These are phyloP conservation scores for Magnolia officinalis DNA, from an alignment of 164 flowering plant genomes.

Conservation along the genomic window DNA sequence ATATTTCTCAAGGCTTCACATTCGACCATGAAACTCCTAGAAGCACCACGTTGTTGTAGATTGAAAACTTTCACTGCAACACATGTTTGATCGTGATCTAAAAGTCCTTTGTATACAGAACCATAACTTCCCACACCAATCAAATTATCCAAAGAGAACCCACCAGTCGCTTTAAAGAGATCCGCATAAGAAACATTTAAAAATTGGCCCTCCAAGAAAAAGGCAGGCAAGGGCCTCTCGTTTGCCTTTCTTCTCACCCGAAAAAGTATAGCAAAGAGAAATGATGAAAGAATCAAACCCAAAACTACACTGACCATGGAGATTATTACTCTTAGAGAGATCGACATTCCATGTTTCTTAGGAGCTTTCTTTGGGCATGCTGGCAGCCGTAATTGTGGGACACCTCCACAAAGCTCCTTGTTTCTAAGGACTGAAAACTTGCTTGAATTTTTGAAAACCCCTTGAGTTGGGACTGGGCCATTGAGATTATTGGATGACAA, in stretches of 20 bases:
- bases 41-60: constrained; percentile 15
- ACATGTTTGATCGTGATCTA: constrained; percentile 3
- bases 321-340: neutral
- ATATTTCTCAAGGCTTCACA: constrained; percentile 28
- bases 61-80: constrained; percentile 39
- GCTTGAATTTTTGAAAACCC: neutral
- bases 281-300: neutral
- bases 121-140: constrained; percentile 35
- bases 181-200: constrained; percentile 1
- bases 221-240: neutral
- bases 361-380: neutral
- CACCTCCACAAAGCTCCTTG: neutral
- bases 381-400: neutral
- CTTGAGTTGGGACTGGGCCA: neutral
- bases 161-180: constrained; percentile 1
- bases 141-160: constrained; percentile 15
- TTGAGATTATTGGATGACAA: neutral
- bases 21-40: constrained; percentile 31
- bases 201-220: neutral
- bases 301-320: neutral
- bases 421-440: neutral
- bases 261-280: neutral
- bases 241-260: neutral
- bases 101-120: constrained; percentile 26
- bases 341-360: neutral